Percentiles rank a stretch among this genome's conserved stretches.
Conservation (phyloP, 73 alveolate genomes). For the Paramecium primaurelia region DNA sequence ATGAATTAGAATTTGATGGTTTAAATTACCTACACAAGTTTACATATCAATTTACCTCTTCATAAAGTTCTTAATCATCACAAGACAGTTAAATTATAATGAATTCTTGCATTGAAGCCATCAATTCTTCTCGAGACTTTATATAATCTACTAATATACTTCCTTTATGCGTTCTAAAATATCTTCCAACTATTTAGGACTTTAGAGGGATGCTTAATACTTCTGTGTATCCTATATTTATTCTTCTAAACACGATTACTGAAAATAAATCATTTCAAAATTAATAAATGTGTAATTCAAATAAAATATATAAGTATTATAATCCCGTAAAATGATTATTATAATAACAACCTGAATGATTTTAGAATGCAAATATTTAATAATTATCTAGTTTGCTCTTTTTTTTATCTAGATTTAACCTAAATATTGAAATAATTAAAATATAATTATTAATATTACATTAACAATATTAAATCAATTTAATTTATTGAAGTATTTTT, state of each 20-base stretch:
- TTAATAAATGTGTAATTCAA: background rate
- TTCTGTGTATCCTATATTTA: background rate
- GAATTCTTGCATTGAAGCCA: background rate
- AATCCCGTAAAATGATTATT: background rate
- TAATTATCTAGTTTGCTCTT: background rate
- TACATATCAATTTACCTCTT: background rate
- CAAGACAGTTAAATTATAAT: background rate
- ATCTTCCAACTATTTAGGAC: background rate
- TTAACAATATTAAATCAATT: background rate
- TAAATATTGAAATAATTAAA: background rate
- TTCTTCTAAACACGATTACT: background rate
- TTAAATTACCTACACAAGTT: background rate
- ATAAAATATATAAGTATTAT: background rate
- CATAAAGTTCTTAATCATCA: background rate
- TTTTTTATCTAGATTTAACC: background rate
- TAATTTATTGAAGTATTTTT: background rate
- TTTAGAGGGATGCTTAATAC: background rate
- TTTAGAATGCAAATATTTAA: background rate
- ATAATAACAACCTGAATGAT: background rate
- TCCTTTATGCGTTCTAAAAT: background rate
- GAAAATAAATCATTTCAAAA: constrained; percentile 7
- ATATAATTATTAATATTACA: background rate
- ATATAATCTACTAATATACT: background rate
- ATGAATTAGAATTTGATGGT: background rate
- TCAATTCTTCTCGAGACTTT: background rate